phyloP scores from a whole-genome alignment of 2,329 filamentous ascomycete species.

The Pseudophaeomoniella oleicola region DNA sequence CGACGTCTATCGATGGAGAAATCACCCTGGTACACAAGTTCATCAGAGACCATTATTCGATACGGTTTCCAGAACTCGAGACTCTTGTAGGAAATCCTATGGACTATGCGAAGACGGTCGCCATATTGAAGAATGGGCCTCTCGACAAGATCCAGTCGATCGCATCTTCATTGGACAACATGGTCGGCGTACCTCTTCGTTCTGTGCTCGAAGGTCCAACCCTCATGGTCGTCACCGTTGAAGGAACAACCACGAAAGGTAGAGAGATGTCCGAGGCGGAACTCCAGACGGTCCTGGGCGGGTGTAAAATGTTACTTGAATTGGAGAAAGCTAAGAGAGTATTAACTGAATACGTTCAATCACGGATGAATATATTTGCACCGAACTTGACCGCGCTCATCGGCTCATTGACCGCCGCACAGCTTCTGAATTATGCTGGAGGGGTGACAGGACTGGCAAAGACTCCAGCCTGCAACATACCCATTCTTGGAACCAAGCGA shows the following conservation, averaged over 20 bases:
- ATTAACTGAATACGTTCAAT: constrained; percentile 88
- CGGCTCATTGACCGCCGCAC: constrained; percentile 82
- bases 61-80: constrained; percentile 86
- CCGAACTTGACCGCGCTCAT: constrained; percentile 85
- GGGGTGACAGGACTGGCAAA: constrained; percentile 80
- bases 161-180: constrained; percentile 63
- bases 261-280: constrained; percentile 62
- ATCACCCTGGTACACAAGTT: constrained; percentile 91
- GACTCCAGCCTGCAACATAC: constrained; percentile 83
- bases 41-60: constrained; percentile 88
- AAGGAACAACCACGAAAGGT: constrained; percentile 80
- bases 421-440: constrained; percentile 89
- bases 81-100: constrained; percentile 78
- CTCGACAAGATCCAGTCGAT: constrained; percentile 76
- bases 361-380: constrained; percentile 90
- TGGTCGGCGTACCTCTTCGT: constrained; percentile 59
- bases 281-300: constrained; percentile 56
- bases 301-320: constrained; percentile 77
- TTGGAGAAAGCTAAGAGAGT: constrained; percentile 77
- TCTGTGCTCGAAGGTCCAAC: constrained; percentile 76
- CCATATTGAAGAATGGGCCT: constrained; percentile 83
- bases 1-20: constrained; percentile 85
- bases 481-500: constrained; percentile 82
- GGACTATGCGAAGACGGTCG: constrained; percentile 89
- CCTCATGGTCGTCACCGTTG: constrained; percentile 89